phyloP scores from a whole-genome alignment of 2,329 filamentous ascomycete genomes.

The Aspergillus brasiliensis region DNA sequence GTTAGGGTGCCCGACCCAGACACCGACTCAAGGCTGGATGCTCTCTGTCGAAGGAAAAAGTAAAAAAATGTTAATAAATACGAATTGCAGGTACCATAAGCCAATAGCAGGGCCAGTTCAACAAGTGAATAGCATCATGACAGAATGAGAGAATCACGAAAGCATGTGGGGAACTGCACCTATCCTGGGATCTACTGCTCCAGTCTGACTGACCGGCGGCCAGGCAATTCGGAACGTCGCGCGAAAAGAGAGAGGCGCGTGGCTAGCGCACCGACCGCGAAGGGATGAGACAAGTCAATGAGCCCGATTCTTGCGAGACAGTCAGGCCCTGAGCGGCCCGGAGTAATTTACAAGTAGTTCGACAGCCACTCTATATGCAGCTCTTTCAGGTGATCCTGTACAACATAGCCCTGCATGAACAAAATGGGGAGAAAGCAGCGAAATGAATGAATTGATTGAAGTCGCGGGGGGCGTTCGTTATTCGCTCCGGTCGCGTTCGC shows the following conservation, averaged over 20 bases:
- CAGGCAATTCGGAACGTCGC: constrained; percentile 20
- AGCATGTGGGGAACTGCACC: constrained; percentile 28
- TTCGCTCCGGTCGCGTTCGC: constrained; percentile 24
- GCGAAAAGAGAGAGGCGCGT: constrained; percentile 38
- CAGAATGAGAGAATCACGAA: constrained; percentile 17
- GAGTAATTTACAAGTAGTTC: not conserved
- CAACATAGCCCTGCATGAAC: constrained; percentile 9
- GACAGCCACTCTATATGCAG: not conserved
- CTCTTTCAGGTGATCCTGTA: not conserved
- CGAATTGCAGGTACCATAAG: not conserved
- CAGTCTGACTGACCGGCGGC: constrained; percentile 3
- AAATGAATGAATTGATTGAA: constrained; percentile 13
- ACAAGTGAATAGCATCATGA: not conserved
- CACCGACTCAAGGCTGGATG: constrained; percentile 4
- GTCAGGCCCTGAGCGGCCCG: constrained; percentile 3
- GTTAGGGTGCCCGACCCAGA: constrained; percentile 8
- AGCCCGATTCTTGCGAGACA: constrained; percentile 9
- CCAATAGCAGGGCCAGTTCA: constrained; percentile 15
- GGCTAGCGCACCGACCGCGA: constrained; percentile 26
- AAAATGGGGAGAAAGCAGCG: not conserved
- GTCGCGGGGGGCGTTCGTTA: constrained; percentile 26
- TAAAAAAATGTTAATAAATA: not conserved
- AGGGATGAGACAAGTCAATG: constrained; percentile 19
- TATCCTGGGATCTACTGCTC: constrained; percentile 27
- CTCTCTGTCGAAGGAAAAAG: not conserved